Base-by-base conservation (phyloP, 805 yeast species). In the Lachancea kluyveri region DNA sequence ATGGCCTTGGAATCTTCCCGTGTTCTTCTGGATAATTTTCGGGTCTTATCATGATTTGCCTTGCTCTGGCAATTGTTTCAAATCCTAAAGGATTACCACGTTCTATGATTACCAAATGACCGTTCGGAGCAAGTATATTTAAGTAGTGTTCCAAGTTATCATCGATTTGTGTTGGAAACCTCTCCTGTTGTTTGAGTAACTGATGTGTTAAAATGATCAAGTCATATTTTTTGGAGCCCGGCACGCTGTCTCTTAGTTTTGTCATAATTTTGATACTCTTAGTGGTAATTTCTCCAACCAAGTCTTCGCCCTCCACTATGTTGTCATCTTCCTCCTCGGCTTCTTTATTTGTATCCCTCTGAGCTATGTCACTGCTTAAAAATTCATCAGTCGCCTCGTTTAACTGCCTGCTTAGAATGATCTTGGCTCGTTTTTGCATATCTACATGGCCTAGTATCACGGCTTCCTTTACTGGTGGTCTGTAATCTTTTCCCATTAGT, bases 71-170 rank as follows among this genome's bases (percentile, higher is more conserved):
- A 36, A 87, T 70, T 3, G 76, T 67, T 57, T 92, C 98, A 51
- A 85, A 85, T 0, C 97, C 97, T 19, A 77, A 50, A 0, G 96
- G 85, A 35, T 81, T 83, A 3, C 98, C 98, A 41, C 96, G 67
- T 59, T 92, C 97, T 3, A 88, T 60, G 2, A 92, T 53, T 1
- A 87, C 78, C 8, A 90, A 57, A 37, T 78, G 77, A 0, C 97
- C 98, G 8, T 74, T 73, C 0, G 96, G 95, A 10, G 74, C 70
- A 27, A 88, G 59, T 11, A 82, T 59, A 11, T 67, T 63, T 15
- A 87, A 61, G 20, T 81, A 63, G 37, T 67, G 65, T 40, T 78
- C 75, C 7, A 85, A 47, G 31, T 70, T 77, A 14, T 67, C 65
- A 54, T 87, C 96, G 4, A 85, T 78, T 41, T 84, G 80, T 12